These are phyloP conservation scores for Euphorbia neoarborescens DNA, from an alignment of 441 rosid species.

Conservation along the genomic window DNA sequence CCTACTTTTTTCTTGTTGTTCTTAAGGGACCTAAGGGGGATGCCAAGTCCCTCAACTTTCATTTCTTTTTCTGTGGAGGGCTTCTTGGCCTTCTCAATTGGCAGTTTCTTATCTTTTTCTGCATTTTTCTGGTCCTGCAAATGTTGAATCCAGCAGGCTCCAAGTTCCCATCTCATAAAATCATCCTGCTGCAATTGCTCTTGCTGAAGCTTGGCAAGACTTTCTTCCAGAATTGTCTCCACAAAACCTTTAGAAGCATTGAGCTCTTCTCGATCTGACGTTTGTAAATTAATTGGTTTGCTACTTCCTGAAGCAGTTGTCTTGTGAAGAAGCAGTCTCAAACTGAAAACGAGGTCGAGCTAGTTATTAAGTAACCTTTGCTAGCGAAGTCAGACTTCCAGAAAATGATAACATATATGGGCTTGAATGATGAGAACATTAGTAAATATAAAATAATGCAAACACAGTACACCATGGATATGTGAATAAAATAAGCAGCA, in stretches of 20 bases:
- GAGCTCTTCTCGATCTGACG: slow-evolving; percentile 49
- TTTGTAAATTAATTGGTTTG: slow-evolving; percentile 41
- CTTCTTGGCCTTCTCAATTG: slow-evolving; percentile 54
- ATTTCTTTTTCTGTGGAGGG: slow-evolving; percentile 41
- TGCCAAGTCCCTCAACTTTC: slow-evolving; percentile 98
- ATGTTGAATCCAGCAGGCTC: slow-evolving; percentile 71
- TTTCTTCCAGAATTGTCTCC: slow-evolving; percentile 41
- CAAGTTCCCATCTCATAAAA: slow-evolving; percentile 64
- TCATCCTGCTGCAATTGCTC: slow-evolving; percentile 29
- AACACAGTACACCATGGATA: not conserved
- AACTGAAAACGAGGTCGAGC: slow-evolving; percentile 36
- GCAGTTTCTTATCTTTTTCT: slow-evolving; percentile 69
- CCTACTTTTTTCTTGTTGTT: slow-evolving; percentile 59
- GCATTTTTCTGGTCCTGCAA: slow-evolving; percentile 59
- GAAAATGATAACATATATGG: slow-evolving; percentile 4
- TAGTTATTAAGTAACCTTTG: slow-evolving; percentile 5
- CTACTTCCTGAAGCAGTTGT: slow-evolving; percentile 41
- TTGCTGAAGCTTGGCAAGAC: slow-evolving; percentile 42
- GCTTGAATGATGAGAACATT: not conserved
- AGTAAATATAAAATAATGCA: slow-evolving; percentile 3
- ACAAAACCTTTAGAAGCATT: slow-evolving; percentile 49
- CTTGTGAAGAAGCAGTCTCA: slow-evolving; percentile 49
- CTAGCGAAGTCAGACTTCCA: slow-evolving; percentile 22
- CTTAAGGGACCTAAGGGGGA: slow-evolving; percentile 81
- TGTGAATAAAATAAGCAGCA: not conserved